Evolutionary conservation across 108 stramenopile species (phyloP), one percentile per base, ranked within the genome.

Genomic region (Nannochloropsis gaditana): DNA sequence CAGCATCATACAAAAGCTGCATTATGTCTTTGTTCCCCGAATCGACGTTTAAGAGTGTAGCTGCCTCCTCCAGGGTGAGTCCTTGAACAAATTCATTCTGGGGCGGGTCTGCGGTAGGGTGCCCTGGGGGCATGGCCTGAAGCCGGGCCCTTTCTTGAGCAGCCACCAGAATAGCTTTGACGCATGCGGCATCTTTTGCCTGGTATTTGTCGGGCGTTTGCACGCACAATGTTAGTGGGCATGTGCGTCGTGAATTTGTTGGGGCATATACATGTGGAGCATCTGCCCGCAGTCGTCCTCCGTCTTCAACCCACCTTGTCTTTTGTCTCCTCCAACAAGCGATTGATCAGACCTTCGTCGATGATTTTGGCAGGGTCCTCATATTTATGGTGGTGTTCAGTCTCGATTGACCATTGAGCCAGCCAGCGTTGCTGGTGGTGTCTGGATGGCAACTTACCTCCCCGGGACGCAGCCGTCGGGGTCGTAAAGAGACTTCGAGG

Each of bases 111-210:
- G 59, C 59, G n/a, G 15, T 73, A 73, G 59, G 59, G 59, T 73
- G 59, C 59, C 59, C 59, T n/a, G 59, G 59, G 59, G 59, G 59
- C 59, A n/a, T 15, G n/a, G 19, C n/a, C n/a, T 73, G 59, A n/a
- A 73, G 59, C 59, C 59, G 59, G 59, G 59, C 59, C 15, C 59
- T 15, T n/a, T 73, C 59, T 73, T 73, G 59, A 73, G 59, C 59
- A 73, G 59, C 59, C 19, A 73, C 59, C 2, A 73, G 59, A n/a
- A 73, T 73, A 73, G 59, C 59, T n/a, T 73, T 73, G 59, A 73
- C 59, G n/a, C 8, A n/a, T n/a, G 59, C 59, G n/a, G 59, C 19
- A n/a, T 73, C 59, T n/a, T 73, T 73, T 15, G 59, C 59, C 59
- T 73, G 59, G 5, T 15, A 8, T 73, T 3, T n/a, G n/a, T n/a